Evolutionary conservation across 2,329 filamentous ascomycete species (phyloP), one percentile per base, ranked within the genome.

Genomic region (Fusarium setosum): DNA sequence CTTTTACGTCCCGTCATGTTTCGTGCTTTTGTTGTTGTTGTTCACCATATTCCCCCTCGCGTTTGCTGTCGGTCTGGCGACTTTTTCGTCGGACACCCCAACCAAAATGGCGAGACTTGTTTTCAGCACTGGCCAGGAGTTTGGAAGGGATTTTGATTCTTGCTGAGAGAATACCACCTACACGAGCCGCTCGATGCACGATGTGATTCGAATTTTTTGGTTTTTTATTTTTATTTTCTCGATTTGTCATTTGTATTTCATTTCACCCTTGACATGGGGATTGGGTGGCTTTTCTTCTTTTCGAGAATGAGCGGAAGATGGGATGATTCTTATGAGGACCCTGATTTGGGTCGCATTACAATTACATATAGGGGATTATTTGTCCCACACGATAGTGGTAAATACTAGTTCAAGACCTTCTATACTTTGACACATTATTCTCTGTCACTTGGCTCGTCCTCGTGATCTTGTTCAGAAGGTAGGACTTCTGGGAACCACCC

Each of bases 401-500:
- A 72, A 72, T 72, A 72, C 61, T 72, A 72, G 67, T 71, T 70
- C 38, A 65, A 61, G 47, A 62, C 55, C 40, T 52, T 65, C 13
- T 31, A 41, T 20, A 20, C 23, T 35, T 21, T 13, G 32, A 40
- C 17, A 34, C 20, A 41, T 52, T 13, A 63, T 29, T 57, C n/a
- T n/a, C n/a, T n/a, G n/a, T n/a, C 61, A 23, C 47, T 49, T 26
- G 40, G 35, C 20, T 65, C 64, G 13, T 57, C 26, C 2, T 63
- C 67, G 8, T 68, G 62, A 20, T 61, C 56, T 1, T 67, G 74
- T n/a, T 80, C 80, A 0, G 84, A 86, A 0, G 85, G 85, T 32
- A 88, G 65, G 8, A 67, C 63, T 0, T 77, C 68, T 5, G 86
- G 86, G 63, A 88, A 88, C 86, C 86, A 88, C 2, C 86, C 86